Base-by-base conservation (phyloP, 2,329 filamentous ascomycete genomes). In the Alternaria longipes region DNA sequence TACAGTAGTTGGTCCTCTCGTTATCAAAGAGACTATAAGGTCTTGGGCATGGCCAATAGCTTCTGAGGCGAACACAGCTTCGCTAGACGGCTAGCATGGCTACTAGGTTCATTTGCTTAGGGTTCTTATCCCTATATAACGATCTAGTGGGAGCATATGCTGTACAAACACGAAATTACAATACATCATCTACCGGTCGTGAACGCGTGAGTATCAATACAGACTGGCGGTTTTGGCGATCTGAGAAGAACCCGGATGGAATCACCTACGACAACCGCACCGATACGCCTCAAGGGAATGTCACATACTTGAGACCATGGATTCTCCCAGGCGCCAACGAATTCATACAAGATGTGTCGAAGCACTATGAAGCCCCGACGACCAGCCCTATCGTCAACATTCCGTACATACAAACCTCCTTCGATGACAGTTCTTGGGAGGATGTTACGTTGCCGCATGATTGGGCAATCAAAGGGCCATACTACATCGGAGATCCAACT, bases 391-490 rank as follows among this genome's bases (percentile, higher is more conserved):
- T 44, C 1, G 62, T 62, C 28, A 67, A 73, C 40, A 62, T 79
- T 20, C 42, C 41, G 11, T 80, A 70, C 55, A 67, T 72, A 0
- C 64, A 76, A 36, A 32, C 20, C 3, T 59, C 46, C 3, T 81
- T 80, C 55, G 74, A 83, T 52, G 81, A 83, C 55, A 71, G 58
- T 9, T 32, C 57, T 0, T 84, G 81, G 82, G 75, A 81, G 40
- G 50, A 57, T 5, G 67, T 84, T 24, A 72, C 69, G 5, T 66
- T 84, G n/a, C 82, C 82, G 1, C 82, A 84, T 63, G 82, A 84
- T 66, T 84, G 81, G 82, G 82, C 82, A 12, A 80, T 83, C 62
- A 74, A 76, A 36, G 81, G 81, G 0, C 81, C 81, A 3, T 84
- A 83, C 58, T 53, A 69, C 38, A 73, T 83, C 4, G 66, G 69